Evolutionary conservation across 2,329 filamentous ascomycete species (phyloP).

Genomic region (Paecilomyces variotii): DNA sequence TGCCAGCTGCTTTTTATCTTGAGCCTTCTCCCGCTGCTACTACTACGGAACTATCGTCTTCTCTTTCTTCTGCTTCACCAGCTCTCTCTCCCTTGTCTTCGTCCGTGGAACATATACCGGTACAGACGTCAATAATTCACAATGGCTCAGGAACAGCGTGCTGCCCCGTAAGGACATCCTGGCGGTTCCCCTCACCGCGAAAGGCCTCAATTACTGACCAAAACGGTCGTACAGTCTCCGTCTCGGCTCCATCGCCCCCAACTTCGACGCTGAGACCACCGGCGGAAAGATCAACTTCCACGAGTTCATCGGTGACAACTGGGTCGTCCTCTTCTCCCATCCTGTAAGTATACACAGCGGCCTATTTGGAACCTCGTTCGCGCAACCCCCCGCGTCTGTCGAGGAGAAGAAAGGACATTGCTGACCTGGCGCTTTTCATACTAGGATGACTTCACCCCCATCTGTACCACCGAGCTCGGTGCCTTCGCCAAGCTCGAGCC

Average conservation of each 20-base stretch:
- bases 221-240: slow-evolving; percentile 42
- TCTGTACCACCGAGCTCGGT: slow-evolving; percentile 92
- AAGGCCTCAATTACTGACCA: slow-evolving; percentile 6
- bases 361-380: not conserved
- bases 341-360: slow-evolving; percentile 37
- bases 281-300: slow-evolving; percentile 62
- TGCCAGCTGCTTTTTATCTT: not conserved
- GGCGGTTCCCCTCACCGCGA: not conserved
- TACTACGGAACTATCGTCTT: not conserved
- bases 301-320: slow-evolving; percentile 62
- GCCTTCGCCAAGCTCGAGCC: slow-evolving; percentile 83
- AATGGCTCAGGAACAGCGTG: slow-evolving; percentile 37
- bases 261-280: slow-evolving; percentile 63
- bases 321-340: slow-evolving; percentile 65
- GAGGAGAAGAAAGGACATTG: not conserved
- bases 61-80: slow-evolving; percentile 11
- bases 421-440: not conserved
- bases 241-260: slow-evolving; percentile 58
- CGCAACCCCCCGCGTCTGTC: not conserved
- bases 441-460: slow-evolving; percentile 71
- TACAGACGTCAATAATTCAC: slow-evolving; percentile 7
- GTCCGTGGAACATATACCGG: too few relatives aligned
- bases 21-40: not conserved
- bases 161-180: slow-evolving; percentile 31
- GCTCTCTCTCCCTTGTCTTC: not conserved